These are phyloP conservation scores for Endothia cerciana DNA, from an alignment of 2,329 filamentous ascomycete genomes.

Conservation along the genomic window DNA sequence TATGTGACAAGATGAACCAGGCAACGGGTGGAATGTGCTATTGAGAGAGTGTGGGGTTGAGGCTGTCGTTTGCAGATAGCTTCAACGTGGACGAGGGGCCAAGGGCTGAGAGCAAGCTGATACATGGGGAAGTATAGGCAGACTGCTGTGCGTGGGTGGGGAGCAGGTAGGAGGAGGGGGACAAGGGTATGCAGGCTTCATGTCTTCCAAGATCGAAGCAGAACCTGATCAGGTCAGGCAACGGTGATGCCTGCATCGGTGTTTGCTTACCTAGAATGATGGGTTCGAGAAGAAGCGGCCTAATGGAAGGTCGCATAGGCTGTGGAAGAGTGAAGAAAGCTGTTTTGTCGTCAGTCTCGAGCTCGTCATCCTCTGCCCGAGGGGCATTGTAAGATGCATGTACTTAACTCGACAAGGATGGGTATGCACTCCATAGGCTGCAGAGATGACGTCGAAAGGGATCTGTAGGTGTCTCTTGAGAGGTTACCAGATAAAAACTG, in stretches of 20 bases:
- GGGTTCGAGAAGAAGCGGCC: neutral
- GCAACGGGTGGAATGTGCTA: neutral
- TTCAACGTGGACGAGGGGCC: neutral
- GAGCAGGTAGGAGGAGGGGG: neutral
- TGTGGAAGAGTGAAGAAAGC: neutral
- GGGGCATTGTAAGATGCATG: neutral
- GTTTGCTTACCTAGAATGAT: neutral
- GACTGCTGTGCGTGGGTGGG: too few species aligned
- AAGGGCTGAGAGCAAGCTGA: neutral
- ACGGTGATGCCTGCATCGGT: neutral
- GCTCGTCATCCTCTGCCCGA: neutral
- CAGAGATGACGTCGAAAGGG: neutral
- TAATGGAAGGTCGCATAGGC: neutral
- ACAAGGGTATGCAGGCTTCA: neutral
- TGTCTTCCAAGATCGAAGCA: neutral
- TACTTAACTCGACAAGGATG: slow-evolving; percentile 5
- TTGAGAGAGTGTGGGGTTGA: neutral
- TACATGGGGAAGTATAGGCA: neutral
- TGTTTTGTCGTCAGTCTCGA: neutral
- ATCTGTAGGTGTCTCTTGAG: neutral
- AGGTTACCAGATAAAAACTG: neutral
- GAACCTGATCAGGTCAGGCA: neutral
- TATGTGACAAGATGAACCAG: neutral
- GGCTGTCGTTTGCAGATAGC: neutral
- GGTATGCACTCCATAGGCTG: neutral